A percentile compares a stretch with the other conserved stretches of the same genome.
Evolutionary conservation across 257 asterid genomes (phyloP).

Genomic region (Ajuga chamaepitys): DNA sequence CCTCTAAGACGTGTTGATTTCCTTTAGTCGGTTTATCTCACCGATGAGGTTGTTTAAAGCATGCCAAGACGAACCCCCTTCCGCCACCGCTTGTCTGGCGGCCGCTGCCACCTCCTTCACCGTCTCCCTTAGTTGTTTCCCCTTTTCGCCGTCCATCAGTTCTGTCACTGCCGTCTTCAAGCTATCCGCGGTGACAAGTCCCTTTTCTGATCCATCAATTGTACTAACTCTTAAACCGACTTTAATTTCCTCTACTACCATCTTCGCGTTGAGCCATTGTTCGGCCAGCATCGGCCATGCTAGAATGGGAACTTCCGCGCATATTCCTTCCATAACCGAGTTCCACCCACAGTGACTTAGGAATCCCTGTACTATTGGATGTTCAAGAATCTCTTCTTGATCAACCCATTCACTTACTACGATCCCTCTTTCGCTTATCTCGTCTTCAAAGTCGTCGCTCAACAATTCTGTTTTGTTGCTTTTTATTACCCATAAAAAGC

Average conservation of each 20-base stretch:
- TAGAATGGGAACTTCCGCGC: constrained; percentile 58
- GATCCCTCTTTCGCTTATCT: constrained; percentile 36
- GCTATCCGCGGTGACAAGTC: constrained; percentile 45
- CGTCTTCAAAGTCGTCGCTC: constrained; percentile 21
- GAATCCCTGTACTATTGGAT: constrained; percentile 43
- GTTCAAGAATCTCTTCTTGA: constrained; percentile 48
- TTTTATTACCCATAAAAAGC: constrained; percentile 57
- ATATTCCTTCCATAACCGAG: constrained; percentile 58
- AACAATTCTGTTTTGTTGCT: constrained; percentile 7
- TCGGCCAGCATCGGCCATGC: constrained; percentile 94
- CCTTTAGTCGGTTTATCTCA: constrained; percentile 21
- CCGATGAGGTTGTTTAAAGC: constrained; percentile 26
- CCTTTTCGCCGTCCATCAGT: constrained; percentile 53
- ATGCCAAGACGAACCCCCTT: constrained; percentile 67
- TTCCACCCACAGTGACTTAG: constrained; percentile 81
- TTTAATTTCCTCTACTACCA: constrained; percentile 58
- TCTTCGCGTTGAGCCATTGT: constrained; percentile 50
- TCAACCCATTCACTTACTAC: constrained; percentile 69
- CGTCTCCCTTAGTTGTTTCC: constrained; percentile 29
- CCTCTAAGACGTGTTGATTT: too few species aligned
- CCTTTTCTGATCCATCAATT: constrained; percentile 33
- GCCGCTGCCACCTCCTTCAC: constrained; percentile 33
- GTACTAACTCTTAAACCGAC: constrained; percentile 39
- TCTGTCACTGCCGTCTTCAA: constrained; percentile 35
- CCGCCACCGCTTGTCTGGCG: constrained; percentile 36